phyloP scores from a whole-genome alignment of 768 basidiomycete genomes.

The Podaxis pistillaris region DNA sequence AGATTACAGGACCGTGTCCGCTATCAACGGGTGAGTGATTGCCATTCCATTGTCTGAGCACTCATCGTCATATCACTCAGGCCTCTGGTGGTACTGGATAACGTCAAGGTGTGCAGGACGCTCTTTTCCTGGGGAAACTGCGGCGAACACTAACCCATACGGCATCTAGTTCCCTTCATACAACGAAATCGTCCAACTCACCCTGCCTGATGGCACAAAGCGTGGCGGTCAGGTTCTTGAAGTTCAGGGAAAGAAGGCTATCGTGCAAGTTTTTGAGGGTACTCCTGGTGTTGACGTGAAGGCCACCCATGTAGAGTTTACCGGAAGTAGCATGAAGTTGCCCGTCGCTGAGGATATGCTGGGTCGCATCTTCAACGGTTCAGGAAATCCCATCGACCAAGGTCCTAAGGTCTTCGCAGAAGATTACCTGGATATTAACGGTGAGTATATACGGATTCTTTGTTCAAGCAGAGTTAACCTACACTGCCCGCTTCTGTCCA shows the following conservation, averaged over 20 bases:
- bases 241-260: conserved; percentile 97
- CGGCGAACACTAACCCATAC: conserved; percentile 4
- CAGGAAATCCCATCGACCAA: conserved; percentile 96
- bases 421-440: conserved; percentile 99
- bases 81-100: conserved; percentile 94
- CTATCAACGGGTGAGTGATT: conserved; percentile 85
- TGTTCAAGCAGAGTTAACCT: background rate
- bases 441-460: conserved; percentile 41
- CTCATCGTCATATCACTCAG: conserved; percentile 36
- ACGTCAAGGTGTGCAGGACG: conserved; percentile 76
- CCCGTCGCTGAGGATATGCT: conserved; percentile 99
- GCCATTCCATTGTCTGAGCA: conserved; percentile 5
- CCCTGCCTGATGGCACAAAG: conserved; percentile 91
- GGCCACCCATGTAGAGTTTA: conserved; percentile 96
- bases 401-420: conserved; percentile 99
- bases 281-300: conserved; percentile 98
- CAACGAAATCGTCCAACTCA: conserved; percentile 96
- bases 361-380: conserved; percentile 98
- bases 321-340: conserved; percentile 97
- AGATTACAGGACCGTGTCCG: conserved; percentile 99
- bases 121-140: conserved; percentile 4
- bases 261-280: conserved; percentile 99
- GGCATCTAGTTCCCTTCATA: conserved; percentile 84
- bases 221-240: conserved; percentile 98
- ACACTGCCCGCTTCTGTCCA: conserved; percentile 26